Base-by-base conservation (phyloP, 176 grass and related monocot species). In the Puccinellia tenuiflora region DNA sequence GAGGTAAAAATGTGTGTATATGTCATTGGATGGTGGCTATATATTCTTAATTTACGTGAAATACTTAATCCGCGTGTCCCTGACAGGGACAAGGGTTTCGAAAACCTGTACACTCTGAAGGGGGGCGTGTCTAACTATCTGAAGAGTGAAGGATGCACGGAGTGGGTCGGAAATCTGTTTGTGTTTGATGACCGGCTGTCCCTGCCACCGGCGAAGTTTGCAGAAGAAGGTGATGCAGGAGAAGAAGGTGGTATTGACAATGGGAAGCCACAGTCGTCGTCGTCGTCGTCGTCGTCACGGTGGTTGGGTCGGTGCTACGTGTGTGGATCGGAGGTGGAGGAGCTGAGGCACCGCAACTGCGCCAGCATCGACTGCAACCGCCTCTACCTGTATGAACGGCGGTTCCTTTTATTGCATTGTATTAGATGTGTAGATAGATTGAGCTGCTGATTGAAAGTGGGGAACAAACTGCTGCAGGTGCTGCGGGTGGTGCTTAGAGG, bases 51-150 rank as follows among this genome's bases (percentile, higher is more conserved):
- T 61, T 31, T 57, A 24, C 33, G 7, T 62, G 59, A 31, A 62
- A 62, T 62, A 30, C 14, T 63, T 63, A 63, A 62, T 63, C 28
- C 14, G 28, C 6, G 17, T 28, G 14, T 75, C 13, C 9, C 28
- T 57, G 30, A 61, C 80, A 98, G 96, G 57, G 88, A 89, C 68
- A 90, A 93, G 76, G 96, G 96, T 50, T 98, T 98, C 51, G 55
- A 22, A 28, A 95, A 95, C 31, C 84, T 98, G 30, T 98, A 98
- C 42, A 95, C 92, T 7, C 66, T 98, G 73, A 85, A 88, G 73
- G 96, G 96, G 45, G 96, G 96, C 52, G 85, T 98, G 60, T 98
- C 92, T 17, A 94, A 98, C 83, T 98, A 98, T 88, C 88, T 95
- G 17, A 98, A 90, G 88, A 84, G 6, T 28, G 86, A 98, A 88